Base-by-base conservation (phyloP, 768 basidiomycete species). In the Coprinopsis sp. region DNA sequence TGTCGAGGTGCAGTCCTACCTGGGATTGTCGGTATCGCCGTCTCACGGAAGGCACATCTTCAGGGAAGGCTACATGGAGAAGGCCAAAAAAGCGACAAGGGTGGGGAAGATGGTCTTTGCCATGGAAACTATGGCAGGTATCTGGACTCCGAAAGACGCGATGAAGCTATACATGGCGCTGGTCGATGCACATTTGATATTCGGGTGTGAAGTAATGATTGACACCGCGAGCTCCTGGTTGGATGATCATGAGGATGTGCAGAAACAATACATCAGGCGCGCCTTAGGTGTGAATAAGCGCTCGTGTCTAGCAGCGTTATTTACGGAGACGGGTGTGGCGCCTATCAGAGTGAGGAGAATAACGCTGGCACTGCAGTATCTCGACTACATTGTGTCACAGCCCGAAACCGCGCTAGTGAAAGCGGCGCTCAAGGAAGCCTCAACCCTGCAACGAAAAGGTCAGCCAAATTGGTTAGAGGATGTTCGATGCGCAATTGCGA, bases 1-100 rank as follows among this genome's bases (percentile, higher is more conserved):
- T 10, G 44, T 46, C 4, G 18, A 24, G 3, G 25, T 42, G 22
- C 43, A 54, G 34, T 54, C 39, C 27, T 54, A 51, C 47, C 46
- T 58, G 11, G 57, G 51, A 8, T 42, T 54, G 28, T 44, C 24
- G 31, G 33, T 58, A 19, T 16, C n/a, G 34, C 34, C 34, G n/a
- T 37, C n/a, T 10, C 10, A 16, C 7, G n/a, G 6, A 6, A 13
- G n/a, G 1, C 37, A 7, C 19, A 13, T 10, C 12, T 38, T 31
- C 4, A n/a, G 28, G 1, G 19, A 18, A 21, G 28, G 33, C 27
- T 43, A 43, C 14, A 11, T 19, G 1, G 41, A 28, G 4, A 43
- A 43, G 25, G 28, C 2, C 12, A 30, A 13, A 13, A 43, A 43
- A 30, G 41, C 41, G 6, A 5, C 3, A 12, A 5, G 28, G 13